Conservation (phyloP, 768 basidiomycete genomes). For the Boletus reticuloceps region DNA sequence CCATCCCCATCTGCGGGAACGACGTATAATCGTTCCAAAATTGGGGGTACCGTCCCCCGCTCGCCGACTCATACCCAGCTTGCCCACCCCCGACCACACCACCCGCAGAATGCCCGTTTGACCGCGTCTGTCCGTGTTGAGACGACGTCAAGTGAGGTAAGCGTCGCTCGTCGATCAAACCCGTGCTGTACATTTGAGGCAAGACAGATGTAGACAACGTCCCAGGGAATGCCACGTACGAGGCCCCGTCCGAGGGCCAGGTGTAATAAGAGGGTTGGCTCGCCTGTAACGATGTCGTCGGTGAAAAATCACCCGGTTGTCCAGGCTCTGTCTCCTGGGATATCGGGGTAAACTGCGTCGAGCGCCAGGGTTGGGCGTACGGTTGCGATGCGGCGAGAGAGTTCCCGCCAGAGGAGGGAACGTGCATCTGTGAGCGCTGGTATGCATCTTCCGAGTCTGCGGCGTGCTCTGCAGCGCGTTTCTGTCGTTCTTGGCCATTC, state of each 20-base stretch:
- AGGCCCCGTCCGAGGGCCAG: conserved; percentile 39
- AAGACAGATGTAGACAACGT: conserved; percentile 69
- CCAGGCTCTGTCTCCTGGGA: conserved; percentile 5
- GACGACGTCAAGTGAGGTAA: conserved; percentile 11
- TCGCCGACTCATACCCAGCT: conserved; percentile 19
- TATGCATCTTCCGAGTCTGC: conserved; percentile 37
- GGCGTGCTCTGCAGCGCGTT: conserved; percentile 58
- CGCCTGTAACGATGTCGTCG: conserved; percentile 6
- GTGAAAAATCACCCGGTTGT: conserved; percentile 10
- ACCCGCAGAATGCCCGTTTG: conserved; percentile 12
- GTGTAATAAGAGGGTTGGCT: conserved; percentile 38
- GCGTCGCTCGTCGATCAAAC: conserved; percentile 54
- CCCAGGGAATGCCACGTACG: conserved; percentile 38
- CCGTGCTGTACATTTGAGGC: conserved; percentile 74
- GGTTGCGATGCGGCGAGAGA: conserved; percentile 12
- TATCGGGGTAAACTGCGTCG: conserved; percentile 19
- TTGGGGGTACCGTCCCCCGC: conserved; percentile 43
- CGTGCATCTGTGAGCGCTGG: conserved; percentile 22
- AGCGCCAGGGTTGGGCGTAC: conserved; percentile 31
- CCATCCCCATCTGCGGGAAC: conserved; percentile 46
- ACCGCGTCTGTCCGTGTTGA: conserved; percentile 18
- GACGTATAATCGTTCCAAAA: conserved; percentile 57
- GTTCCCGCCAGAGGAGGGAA: neutral
- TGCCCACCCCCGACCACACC: conserved; percentile 6
- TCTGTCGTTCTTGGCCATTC: conserved; percentile 39